Evolutionary conservation across 352 stramenopile species (phyloP).

Genomic region (Phytophthora hibernalis): DNA sequence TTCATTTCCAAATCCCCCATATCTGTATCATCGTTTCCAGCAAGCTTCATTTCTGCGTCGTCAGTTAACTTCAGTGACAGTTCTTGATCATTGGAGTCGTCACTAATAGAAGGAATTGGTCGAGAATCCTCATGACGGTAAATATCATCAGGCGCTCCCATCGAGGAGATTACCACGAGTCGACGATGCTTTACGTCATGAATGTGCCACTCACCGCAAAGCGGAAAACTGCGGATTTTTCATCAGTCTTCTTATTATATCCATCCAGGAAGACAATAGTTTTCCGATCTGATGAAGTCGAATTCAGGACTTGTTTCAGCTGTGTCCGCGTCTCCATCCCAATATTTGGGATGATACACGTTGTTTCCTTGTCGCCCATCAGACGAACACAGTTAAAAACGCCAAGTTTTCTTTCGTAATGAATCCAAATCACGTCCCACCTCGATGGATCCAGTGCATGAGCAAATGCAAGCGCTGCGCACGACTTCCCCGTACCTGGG

Average conservation of each 20-base stretch:
- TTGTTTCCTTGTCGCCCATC: conserved; percentile 6
- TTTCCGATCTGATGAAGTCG: neutral
- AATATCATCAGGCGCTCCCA: no score
- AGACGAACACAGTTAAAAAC: conserved; percentile 21
- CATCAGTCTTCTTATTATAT: neutral
- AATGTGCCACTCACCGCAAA: neutral
- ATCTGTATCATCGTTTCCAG: neutral
- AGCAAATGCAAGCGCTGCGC: no score
- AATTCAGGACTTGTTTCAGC: conserved; percentile 10
- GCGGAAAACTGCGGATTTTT: neutral
- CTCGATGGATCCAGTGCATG: no score
- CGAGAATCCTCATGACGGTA: no score
- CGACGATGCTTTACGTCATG: neutral
- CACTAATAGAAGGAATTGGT: no score
- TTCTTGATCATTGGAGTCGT: neutral
- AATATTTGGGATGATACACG: conserved; percentile 17
- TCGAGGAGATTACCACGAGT: neutral
- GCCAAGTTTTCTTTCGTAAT: neutral
- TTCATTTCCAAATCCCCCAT: no score
- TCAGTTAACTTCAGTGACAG: neutral
- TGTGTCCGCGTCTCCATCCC: no score
- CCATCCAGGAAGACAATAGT: conserved; percentile 24
- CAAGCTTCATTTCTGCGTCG: neutral
- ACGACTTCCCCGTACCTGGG: conserved; percentile 8
- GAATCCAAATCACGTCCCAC: conserved; percentile 17